phyloP scores from a whole-genome alignment of 441 rosid genomes.

The Gossypium davidsonii region DNA sequence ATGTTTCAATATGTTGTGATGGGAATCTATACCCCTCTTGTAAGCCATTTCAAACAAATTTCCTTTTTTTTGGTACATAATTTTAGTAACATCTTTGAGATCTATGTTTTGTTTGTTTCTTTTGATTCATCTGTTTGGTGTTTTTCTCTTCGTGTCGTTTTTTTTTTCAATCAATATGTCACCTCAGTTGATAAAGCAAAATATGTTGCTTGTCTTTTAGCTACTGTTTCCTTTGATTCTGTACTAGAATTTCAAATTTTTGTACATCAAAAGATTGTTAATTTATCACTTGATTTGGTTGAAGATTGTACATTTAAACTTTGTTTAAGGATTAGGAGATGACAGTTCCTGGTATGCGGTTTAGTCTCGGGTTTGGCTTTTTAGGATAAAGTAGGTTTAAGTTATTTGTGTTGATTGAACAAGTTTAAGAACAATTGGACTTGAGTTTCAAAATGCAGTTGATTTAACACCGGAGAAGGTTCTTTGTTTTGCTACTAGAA shows the following conservation, averaged over 20 bases:
- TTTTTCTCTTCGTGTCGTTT: conserved; percentile 14
- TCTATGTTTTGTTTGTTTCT: conserved; percentile 33
- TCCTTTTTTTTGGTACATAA: background rate
- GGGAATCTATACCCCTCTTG: conserved; percentile 95
- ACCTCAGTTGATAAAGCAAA: conserved; percentile 13
- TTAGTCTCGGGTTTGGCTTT: background rate
- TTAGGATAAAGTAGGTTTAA: background rate
- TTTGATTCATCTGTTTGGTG: conserved; percentile 15
- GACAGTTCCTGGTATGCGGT: background rate
- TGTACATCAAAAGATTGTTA: background rate
- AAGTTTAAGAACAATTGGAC: background rate
- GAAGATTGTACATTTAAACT: background rate
- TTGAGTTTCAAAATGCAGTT: conserved; percentile 3
- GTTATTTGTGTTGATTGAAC: background rate
- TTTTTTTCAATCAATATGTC: conserved; percentile 18
- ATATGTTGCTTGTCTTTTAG: conserved; percentile 22
- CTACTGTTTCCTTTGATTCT: conserved; percentile 6
- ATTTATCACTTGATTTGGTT: conserved; percentile 8
- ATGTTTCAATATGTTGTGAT: conserved; percentile 64
- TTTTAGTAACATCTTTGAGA: conserved; percentile 27
- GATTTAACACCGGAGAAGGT: background rate
- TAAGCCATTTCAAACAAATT: conserved; percentile 28
- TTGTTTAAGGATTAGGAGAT: background rate
- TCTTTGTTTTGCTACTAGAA: background rate
- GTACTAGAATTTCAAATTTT: conserved; percentile 5